These are phyloP conservation scores for Naganishia albida DNA, from an alignment of 1,284 basidiomycete species.

Conservation along the genomic window DNA sequence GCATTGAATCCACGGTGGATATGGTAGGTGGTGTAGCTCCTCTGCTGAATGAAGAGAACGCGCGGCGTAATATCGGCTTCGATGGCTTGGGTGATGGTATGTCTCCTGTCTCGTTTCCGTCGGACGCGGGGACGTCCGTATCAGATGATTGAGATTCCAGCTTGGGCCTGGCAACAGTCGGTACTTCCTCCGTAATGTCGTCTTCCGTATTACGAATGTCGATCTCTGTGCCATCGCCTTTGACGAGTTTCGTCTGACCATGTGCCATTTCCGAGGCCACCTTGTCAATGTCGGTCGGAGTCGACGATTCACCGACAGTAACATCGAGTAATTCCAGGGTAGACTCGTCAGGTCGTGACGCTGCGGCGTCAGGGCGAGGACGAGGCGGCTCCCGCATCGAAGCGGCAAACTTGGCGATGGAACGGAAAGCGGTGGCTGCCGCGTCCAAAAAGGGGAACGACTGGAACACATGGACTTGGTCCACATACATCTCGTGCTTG, in stretches of 20 bases:
- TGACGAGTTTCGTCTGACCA: slow-evolving; percentile 30
- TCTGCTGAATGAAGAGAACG: slow-evolving; percentile 17
- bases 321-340: not conserved
- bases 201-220: slow-evolving; percentile 16
- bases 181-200: not conserved
- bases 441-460: slow-evolving; percentile 78
- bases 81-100: not conserved
- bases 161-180: not conserved
- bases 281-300: slow-evolving; percentile 27
- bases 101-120: not conserved
- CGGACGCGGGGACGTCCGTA: too few relatives aligned
- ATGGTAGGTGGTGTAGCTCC: not conserved
- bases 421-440: slow-evolving; percentile 69
- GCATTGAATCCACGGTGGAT: not conserved
- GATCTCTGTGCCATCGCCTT: slow-evolving; percentile 33
- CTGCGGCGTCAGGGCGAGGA: not conserved
- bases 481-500: slow-evolving; percentile 88
- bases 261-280: slow-evolving; percentile 30
- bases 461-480: slow-evolving; percentile 90
- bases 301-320: not conserved
- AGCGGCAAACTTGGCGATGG: slow-evolving; percentile 74
- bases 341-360: not conserved
- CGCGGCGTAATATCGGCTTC: slow-evolving; percentile 8
- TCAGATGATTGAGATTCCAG: not conserved
- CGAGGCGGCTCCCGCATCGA: slow-evolving; percentile 51